Evolutionary conservation across 1,139 yeast genomes (phyloP).

Genomic region (Sugiyamaella sp.): DNA sequence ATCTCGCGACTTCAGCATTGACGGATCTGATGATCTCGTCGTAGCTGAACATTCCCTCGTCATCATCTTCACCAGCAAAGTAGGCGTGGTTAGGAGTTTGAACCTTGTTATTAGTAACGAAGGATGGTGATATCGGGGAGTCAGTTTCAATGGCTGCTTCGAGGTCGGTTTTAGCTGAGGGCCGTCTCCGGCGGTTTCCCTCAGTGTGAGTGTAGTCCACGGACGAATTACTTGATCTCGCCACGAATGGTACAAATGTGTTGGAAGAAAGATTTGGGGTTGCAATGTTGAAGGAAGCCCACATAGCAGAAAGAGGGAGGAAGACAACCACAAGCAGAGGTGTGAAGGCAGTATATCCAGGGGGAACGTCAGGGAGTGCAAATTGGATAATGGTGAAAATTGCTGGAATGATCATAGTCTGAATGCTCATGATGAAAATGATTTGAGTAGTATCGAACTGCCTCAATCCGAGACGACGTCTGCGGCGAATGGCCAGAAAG

Average conservation of each 20-base stretch:
- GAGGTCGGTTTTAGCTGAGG: neutral
- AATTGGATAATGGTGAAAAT: conserved; percentile 58
- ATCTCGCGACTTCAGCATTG: neutral
- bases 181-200: neutral
- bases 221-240: neutral
- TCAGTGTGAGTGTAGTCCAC: neutral
- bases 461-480: conserved; percentile 74
- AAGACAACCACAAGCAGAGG: conserved; percentile 59
- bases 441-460: conserved; percentile 85
- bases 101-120: neutral
- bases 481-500: conserved; percentile 63
- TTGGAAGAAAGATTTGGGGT: conserved; percentile 11
- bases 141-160: neutral
- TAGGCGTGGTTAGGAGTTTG: conserved; percentile 1
- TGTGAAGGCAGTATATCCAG: conserved; percentile 39
- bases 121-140: conserved; percentile 6
- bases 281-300: conserved; percentile 56
- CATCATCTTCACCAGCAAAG: conserved; percentile 9
- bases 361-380: conserved; percentile 25
- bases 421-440: conserved; percentile 76
- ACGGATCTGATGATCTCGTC: conserved; percentile 17
- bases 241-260: conserved; percentile 6
- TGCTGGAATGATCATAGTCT: conserved; percentile 79
- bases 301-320: conserved; percentile 80
- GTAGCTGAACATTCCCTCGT: conserved; percentile 14